Evolutionary conservation across 2,329 filamentous ascomycete genomes (phyloP), one percentile per base, ranked within the genome.

Genomic region (Biscogniauxia sp.): DNA sequence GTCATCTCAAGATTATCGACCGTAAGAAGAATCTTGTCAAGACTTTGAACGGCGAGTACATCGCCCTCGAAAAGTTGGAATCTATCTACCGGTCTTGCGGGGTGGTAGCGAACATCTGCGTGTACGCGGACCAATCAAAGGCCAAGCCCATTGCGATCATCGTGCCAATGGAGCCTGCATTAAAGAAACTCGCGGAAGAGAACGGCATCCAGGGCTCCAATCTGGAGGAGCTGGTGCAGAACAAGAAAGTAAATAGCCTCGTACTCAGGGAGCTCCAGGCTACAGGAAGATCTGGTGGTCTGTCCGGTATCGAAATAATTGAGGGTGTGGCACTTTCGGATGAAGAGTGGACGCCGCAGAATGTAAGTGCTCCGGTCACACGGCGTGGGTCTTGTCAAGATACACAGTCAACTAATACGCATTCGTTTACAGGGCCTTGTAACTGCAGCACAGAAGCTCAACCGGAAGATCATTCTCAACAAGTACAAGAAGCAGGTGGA

Each of bases 21-120:
- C 89, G 91, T 73, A 93, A 93, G 87, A 94, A 94, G 86, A 94
- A 94, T 77, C 77, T 95, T 66, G 88, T 93, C 78, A 93, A 93
- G 85, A 93, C 89, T 2, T 81, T 89, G 59, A 89, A 91, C 69
- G 90, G 90, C 71, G 90, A 93, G 78, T 93, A 93, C 77, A 92
- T 93, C 74, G 90, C 90, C 2, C 81, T 93, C 11, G 90, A 93
- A 82, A 93, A 89, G 76, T 79, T 84, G 59, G 81, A 84, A 73
- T 81, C 81, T 19, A 74, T 82, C 61, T 83, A 83, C 74, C 81
- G 82, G 20, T 79, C 82, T 23, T 74, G 79, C 5, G 67, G 72
- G 17, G 76, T 84, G 8, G 82, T 85, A 11, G 80, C 76, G 64
- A 85, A 85, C 70, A 84, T 85, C 63, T 84, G 82, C 74, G 80